These are phyloP conservation scores for Curvularia spicifera DNA, from an alignment of 2,329 filamentous ascomycete species.

Conservation along the genomic window DNA sequence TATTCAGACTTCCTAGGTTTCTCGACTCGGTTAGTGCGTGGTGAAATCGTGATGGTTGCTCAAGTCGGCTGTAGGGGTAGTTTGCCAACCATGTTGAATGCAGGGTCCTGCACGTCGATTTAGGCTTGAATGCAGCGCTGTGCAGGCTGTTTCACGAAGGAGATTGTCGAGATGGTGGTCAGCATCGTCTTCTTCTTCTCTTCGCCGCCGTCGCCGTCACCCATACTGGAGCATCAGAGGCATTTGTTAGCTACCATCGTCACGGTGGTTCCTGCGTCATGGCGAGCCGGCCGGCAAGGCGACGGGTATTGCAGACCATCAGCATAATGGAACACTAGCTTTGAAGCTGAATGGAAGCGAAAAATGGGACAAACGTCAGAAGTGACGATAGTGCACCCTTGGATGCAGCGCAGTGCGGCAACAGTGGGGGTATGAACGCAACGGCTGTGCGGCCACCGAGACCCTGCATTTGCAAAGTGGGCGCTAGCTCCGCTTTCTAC, in stretches of 20 bases:
- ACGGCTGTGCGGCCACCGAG: conserved; percentile 19
- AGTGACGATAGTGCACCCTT: conserved; percentile 27
- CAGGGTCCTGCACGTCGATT: neutral
- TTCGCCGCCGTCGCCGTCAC: neutral
- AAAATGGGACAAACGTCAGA: conserved; percentile 26
- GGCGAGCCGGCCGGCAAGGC: conserved; percentile 4
- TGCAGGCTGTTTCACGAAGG: neutral
- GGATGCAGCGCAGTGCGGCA: conserved; percentile 12
- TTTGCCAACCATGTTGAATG: neutral
- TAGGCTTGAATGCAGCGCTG: neutral
- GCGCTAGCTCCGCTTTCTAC: conserved; percentile 9
- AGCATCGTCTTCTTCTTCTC: neutral
- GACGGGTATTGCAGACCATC: neutral
- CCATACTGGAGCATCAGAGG: neutral
- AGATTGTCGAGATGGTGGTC: neutral
- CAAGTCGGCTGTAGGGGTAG: neutral
- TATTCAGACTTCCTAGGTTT: neutral
- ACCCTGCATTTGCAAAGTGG: conserved; percentile 25
- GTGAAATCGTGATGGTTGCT: neutral
- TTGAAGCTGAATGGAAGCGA: conserved; percentile 23
- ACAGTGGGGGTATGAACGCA: conserved; percentile 19
- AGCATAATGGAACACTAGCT: conserved; percentile 17
- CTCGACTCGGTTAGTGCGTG: neutral
- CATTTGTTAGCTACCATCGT: conserved; percentile 4
- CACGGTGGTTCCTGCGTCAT: conserved; percentile 26